Percentiles rank a stretch among this genome's conserved stretches.
phyloP scores from a whole-genome alignment of 2,329 filamentous ascomycete genomes.

The Fusarium albosuccineum region DNA sequence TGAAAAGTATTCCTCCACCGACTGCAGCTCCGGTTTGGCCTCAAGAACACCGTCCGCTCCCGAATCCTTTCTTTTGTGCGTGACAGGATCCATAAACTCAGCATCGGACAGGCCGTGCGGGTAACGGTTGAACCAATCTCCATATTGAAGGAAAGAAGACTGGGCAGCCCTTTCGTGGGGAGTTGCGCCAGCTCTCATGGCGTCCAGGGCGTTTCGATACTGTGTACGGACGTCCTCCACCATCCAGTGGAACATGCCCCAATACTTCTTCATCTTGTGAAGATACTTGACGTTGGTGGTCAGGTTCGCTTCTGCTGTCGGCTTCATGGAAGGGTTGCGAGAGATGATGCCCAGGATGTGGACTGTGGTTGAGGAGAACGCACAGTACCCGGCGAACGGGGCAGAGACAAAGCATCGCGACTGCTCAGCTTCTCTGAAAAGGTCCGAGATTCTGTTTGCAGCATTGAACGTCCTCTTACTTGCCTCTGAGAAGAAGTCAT shows the following conservation, averaged over 20 bases:
- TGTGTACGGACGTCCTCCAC: conserved; percentile 91
- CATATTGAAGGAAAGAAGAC: conserved; percentile 88
- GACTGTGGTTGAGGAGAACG: conserved; percentile 93
- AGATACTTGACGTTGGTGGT: conserved; percentile 91
- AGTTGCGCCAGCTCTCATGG: conserved; percentile 75
- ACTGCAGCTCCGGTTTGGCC: conserved; percentile 90
- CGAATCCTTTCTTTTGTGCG: conserved; percentile 77
- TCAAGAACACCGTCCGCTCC: conserved; percentile 90
- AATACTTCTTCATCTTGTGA: conserved; percentile 95
- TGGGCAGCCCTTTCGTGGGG: conserved; percentile 61
- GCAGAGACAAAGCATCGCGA: conserved; percentile 79
- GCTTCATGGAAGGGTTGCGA: conserved; percentile 80
- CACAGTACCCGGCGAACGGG: conserved; percentile 94
- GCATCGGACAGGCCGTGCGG: conserved; percentile 89
- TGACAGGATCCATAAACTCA: conserved; percentile 83
- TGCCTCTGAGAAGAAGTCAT: conserved; percentile 81
- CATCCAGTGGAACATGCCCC: conserved; percentile 99
- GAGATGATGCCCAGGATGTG: conserved; percentile 94
- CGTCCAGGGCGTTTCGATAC: conserved; percentile 87
- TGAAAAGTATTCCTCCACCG: conserved; percentile 93
- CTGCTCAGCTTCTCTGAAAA: conserved; percentile 84
- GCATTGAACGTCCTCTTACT: conserved; percentile 83
- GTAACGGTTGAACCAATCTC: conserved; percentile 97
- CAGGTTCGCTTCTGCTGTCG: conserved; percentile 84
- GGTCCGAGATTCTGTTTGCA: conserved; percentile 86